A percentile compares a stretch with the other conserved stretches of the same genome.
Evolutionary conservation across 2,329 filamentous ascomycete species (phyloP).

Genomic region (Hirsutella rhossiliensis): DNA sequence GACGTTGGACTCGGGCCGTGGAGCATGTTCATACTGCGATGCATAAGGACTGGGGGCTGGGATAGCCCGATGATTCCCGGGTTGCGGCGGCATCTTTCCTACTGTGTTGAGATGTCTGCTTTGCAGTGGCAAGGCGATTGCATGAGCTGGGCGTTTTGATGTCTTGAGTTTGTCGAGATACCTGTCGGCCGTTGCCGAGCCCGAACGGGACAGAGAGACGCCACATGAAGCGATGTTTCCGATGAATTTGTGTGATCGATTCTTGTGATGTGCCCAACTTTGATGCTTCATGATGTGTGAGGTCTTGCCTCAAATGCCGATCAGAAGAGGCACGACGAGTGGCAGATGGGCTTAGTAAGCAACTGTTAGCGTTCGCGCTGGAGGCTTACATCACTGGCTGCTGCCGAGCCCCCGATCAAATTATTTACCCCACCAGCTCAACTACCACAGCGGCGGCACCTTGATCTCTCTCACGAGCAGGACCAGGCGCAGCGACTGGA

Average conservation of each 20-base stretch:
- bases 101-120: too few species aligned
- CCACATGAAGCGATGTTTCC: too few species aligned
- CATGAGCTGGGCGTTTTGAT: slow-evolving; percentile 8
- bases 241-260: too few species aligned
- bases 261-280: too few species aligned
- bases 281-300: too few species aligned
- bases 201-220: too few species aligned
- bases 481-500: neutral
- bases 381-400: slow-evolving; percentile 20
- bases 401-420: slow-evolving; percentile 14
- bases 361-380: too few species aligned
- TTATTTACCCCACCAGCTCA: slow-evolving; percentile 27
- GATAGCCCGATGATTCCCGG: neutral
- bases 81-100: neutral
- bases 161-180: slow-evolving; percentile 6
- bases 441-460: neutral
- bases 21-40: neutral
- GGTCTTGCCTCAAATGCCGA: too few species aligned
- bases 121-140: neutral
- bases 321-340: too few species aligned
- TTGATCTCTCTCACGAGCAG: neutral
- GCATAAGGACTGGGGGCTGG: neutral
- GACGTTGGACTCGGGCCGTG: too few species aligned
- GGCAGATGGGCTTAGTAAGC: too few species aligned
- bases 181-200: neutral